These are phyloP conservation scores for Cairneyella variabilis DNA, from an alignment of 495 filamentous ascomycete species.

Conservation along the genomic window DNA sequence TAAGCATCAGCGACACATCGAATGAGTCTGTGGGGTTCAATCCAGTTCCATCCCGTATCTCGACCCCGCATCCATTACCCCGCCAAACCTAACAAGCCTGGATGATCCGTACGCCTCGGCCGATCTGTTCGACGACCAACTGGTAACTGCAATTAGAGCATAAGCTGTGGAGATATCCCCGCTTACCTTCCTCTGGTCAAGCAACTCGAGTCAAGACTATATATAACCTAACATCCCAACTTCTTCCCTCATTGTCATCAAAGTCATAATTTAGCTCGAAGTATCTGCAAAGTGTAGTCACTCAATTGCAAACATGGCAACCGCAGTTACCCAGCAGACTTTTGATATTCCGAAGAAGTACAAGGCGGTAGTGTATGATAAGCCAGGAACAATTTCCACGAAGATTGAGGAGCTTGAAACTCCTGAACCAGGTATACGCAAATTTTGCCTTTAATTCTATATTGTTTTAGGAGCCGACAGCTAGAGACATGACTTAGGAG, in stretches of 20 bases:
- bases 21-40: too few relatives aligned
- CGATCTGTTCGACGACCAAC: too few relatives aligned
- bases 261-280: neutral
- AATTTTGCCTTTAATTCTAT: too few relatives aligned
- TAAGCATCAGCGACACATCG: too few relatives aligned
- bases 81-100: too few relatives aligned
- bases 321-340: constrained; percentile 4
- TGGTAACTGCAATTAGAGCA: too few relatives aligned
- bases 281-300: neutral
- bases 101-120: too few relatives aligned
- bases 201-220: neutral
- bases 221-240: neutral
- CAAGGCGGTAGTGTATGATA: constrained; percentile 66
- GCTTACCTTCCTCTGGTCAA: neutral
- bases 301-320: constrained; percentile 19
- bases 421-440: constrained; percentile 63
- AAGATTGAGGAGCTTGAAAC: constrained; percentile 63
- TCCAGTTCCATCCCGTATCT: too few relatives aligned
- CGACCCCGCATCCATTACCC: neutral
- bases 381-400: constrained; percentile 65
- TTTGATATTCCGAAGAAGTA: constrained; percentile 56
- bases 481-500: too few relatives aligned
- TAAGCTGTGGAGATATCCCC: neutral
- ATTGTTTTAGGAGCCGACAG: too few relatives aligned
- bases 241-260: neutral